phyloP scores from a whole-genome alignment of 208 protist species.

The Lotmaria passim region DNA sequence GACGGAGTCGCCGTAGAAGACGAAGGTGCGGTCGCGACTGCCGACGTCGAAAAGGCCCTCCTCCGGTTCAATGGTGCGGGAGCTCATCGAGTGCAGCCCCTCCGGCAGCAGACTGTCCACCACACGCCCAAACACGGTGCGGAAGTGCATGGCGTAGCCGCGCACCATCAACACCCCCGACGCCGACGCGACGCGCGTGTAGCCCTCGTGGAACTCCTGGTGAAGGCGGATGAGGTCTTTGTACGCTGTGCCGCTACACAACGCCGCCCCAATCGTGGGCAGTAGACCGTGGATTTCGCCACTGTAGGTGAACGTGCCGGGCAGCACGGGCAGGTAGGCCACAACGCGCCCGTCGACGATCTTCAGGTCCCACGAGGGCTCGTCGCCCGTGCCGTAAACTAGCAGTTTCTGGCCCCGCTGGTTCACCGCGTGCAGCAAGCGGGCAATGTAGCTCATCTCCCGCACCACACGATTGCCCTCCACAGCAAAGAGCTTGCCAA shows the following conservation, averaged over 20 bases:
- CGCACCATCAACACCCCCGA: slow-evolving; percentile 83
- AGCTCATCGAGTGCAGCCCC: slow-evolving; percentile 86
- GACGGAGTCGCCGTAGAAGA: slow-evolving; percentile 82
- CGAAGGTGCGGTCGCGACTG: slow-evolving; percentile 81
- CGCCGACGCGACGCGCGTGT: slow-evolving; percentile 63
- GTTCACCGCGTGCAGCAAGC: slow-evolving; percentile 73
- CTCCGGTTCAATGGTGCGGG: slow-evolving; percentile 88
- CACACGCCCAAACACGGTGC: slow-evolving; percentile 90
- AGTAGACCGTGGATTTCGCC: slow-evolving; percentile 86
- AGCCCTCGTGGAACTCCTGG: slow-evolving; percentile 74
- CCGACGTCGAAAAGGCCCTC: slow-evolving; percentile 38
- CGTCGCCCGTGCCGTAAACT: slow-evolving; percentile 66
- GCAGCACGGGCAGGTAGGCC: slow-evolving; percentile 83
- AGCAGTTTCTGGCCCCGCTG: slow-evolving; percentile 76
- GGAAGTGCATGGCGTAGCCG: slow-evolving; percentile 84
- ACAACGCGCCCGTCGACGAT: slow-evolving; percentile 85
- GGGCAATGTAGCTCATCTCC: slow-evolving; percentile 76
- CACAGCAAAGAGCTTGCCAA: slow-evolving; percentile 91
- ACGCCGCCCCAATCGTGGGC: slow-evolving; percentile 84
- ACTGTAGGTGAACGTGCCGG: slow-evolving; percentile 80
- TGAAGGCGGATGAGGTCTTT: slow-evolving; percentile 91
- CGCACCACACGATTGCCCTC: slow-evolving; percentile 76
- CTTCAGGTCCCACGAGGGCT: slow-evolving; percentile 75
- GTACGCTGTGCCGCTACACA: slow-evolving; percentile 69
- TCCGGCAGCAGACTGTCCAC: slow-evolving; percentile 87